Conservation (phyloP, 2,329 filamentous ascomycete genomes). For the Xylaria sp. region DNA sequence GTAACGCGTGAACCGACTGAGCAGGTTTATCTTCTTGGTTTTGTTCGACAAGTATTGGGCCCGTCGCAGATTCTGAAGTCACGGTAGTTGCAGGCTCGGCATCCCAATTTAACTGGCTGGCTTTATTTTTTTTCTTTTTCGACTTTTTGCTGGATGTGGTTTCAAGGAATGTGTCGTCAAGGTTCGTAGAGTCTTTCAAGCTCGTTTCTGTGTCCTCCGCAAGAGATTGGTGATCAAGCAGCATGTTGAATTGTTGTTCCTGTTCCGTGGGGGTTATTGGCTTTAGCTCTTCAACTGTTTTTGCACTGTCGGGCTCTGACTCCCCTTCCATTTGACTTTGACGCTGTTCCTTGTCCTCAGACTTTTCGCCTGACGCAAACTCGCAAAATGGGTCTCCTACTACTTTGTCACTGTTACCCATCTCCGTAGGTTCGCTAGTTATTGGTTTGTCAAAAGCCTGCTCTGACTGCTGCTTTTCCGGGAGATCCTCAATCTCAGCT, state of each 20-base stretch:
- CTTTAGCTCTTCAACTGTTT: slow-evolving; percentile 25
- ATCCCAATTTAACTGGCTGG: slow-evolving; percentile 34
- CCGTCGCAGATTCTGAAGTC: slow-evolving; percentile 33
- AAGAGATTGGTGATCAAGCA: slow-evolving; percentile 39
- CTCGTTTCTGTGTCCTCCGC: slow-evolving; percentile 39
- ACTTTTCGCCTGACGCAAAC: slow-evolving; percentile 29
- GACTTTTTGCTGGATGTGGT: slow-evolving; percentile 43
- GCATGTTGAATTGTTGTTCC: slow-evolving; percentile 31
- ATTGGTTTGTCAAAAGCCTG: slow-evolving; percentile 34
- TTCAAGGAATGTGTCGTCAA: slow-evolving; percentile 39
- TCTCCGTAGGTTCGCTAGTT: slow-evolving; percentile 30
- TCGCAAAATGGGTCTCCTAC: slow-evolving; percentile 27
- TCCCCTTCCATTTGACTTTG: slow-evolving; percentile 35
- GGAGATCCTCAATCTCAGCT: slow-evolving; percentile 40
- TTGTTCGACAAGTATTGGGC: slow-evolving; percentile 24
- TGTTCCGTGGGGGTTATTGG: slow-evolving; percentile 28
- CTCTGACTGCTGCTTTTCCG: slow-evolving; percentile 36
- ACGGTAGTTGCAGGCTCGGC: slow-evolving; percentile 26
- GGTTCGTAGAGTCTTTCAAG: slow-evolving; percentile 38
- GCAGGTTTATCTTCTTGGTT: slow-evolving; percentile 7
- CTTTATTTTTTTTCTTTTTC: slow-evolving; percentile 51
- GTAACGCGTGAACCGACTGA: slow-evolving; percentile 11
- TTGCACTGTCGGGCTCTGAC: slow-evolving; percentile 28
- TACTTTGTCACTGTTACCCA: slow-evolving; percentile 24
- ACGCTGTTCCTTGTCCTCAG: slow-evolving; percentile 18